Percentiles rank a stretch among this genome's conserved stretches.
Evolutionary conservation across 1,139 yeast species (phyloP).

Genomic region (Yamadazyma membranifaciens): DNA sequence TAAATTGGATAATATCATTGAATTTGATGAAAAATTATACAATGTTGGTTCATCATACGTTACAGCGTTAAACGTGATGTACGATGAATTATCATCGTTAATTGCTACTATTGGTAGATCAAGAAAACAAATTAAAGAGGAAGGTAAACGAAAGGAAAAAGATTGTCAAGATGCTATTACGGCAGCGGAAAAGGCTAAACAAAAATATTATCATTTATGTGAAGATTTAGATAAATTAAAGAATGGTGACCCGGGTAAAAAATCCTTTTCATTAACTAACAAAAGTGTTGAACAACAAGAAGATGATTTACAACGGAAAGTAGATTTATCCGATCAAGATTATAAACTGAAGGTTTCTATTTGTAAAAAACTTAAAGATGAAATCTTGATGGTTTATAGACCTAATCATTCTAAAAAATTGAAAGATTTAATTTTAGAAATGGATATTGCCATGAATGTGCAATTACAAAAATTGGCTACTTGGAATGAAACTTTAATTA

Average conservation of each 20-base stretch:
- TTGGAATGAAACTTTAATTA: slow-evolving; percentile 76
- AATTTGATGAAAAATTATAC: slow-evolving; percentile 72
- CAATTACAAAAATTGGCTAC: slow-evolving; percentile 89
- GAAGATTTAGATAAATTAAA: slow-evolving; percentile 83
- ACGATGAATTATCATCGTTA: slow-evolving; percentile 78
- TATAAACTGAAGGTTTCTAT: slow-evolving; percentile 73
- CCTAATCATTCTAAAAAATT: slow-evolving; percentile 75
- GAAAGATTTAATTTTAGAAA: slow-evolving; percentile 75
- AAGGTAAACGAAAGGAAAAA: slow-evolving; percentile 76
- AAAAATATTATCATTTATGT: slow-evolving; percentile 75
- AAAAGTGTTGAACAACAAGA: slow-evolving; percentile 87
- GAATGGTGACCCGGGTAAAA: slow-evolving; percentile 74
- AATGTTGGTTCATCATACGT: slow-evolving; percentile 77
- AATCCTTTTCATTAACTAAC: slow-evolving; percentile 74
- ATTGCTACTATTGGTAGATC: slow-evolving; percentile 65
- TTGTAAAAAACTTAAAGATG: slow-evolving; percentile 73
- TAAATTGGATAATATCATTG: slow-evolving; percentile 67
- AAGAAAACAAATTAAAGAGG: slow-evolving; percentile 78
- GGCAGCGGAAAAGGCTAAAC: slow-evolving; percentile 85
- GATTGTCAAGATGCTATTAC: slow-evolving; percentile 79
- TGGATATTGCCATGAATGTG: slow-evolving; percentile 84
- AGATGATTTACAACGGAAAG: slow-evolving; percentile 80
- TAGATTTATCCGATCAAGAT: slow-evolving; percentile 81
- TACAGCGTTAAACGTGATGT: slow-evolving; percentile 78
- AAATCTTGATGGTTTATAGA: slow-evolving; percentile 67